Evolutionary conservation across 2,329 filamentous ascomycete species (phyloP).

Genomic region (Neonectria ditissima): DNA sequence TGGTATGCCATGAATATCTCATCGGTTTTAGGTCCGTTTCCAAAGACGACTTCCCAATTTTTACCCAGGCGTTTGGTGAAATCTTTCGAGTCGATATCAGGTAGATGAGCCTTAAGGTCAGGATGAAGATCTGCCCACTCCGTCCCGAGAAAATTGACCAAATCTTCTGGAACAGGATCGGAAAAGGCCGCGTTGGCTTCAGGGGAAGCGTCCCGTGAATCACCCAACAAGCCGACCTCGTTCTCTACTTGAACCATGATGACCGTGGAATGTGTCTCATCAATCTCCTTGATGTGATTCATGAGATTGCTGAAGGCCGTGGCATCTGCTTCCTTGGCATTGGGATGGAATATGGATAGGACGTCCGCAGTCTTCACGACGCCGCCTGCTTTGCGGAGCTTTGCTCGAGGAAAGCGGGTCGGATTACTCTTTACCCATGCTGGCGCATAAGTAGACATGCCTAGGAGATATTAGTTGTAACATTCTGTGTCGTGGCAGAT

Average conservation of each 20-base stretch:
- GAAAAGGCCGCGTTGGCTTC: slow-evolving; percentile 48
- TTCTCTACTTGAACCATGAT: slow-evolving; percentile 67
- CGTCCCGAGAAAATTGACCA: slow-evolving; percentile 9
- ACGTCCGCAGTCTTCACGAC: slow-evolving; percentile 42
- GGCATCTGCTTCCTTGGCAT: slow-evolving; percentile 25
- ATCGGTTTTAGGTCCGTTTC: slow-evolving; percentile 38
- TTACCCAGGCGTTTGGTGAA: not conserved
- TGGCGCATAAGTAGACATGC: slow-evolving; percentile 42
- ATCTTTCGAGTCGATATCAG: not conserved
- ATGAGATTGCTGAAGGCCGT: slow-evolving; percentile 47
- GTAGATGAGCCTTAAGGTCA: slow-evolving; percentile 1
- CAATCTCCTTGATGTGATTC: slow-evolving; percentile 52
- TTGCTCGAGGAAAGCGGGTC: slow-evolving; percentile 42
- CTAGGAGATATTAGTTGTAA: not conserved
- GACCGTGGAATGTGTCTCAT: slow-evolving; percentile 55
- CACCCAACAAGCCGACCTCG: slow-evolving; percentile 60
- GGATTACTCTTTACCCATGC: slow-evolving; percentile 44
- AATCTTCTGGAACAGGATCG: slow-evolving; percentile 21
- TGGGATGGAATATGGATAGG: slow-evolving; percentile 39
- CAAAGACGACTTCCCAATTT: slow-evolving; percentile 47
- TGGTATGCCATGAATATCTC: slow-evolving; percentile 48
- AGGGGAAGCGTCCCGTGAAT: slow-evolving; percentile 58
- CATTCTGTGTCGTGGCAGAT: too few relatives aligned
- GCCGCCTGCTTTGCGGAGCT: slow-evolving; percentile 45
- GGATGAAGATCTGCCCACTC: slow-evolving; percentile 22